Conservation (phyloP, 768 basidiomycete species). For the Mycena vulgaris region DNA sequence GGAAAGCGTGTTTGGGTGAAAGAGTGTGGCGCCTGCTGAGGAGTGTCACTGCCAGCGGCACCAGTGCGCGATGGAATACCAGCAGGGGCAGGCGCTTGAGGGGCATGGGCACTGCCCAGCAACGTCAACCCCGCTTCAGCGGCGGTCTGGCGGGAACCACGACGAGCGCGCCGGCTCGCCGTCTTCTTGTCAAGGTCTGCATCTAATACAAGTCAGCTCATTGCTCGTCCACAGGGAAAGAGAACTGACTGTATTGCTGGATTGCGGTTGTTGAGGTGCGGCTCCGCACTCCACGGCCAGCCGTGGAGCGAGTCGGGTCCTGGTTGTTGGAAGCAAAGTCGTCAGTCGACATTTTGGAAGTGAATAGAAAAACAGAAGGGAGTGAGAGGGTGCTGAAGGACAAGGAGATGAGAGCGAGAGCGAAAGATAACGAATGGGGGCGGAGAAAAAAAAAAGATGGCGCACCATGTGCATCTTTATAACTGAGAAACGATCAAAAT, state of each 20-base stretch:
- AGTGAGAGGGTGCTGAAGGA: background rate
- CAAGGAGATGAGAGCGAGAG: too few relatives aligned
- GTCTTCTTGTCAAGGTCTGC: background rate
- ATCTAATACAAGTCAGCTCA: background rate
- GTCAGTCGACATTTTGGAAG: slow-evolving; percentile 9
- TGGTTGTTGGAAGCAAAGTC: slow-evolving; percentile 15
- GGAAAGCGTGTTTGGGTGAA: background rate
- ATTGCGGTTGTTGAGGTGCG: background rate
- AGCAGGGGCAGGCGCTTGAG: background rate
- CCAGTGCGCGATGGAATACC: background rate
- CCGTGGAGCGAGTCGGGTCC: background rate
- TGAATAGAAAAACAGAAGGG: background rate
- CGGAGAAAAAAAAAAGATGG: slow-evolving; percentile 32
- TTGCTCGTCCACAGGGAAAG: background rate
- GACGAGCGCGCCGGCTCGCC: background rate
- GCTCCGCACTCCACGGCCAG: background rate
- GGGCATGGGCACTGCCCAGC: background rate
- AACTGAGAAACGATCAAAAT: background rate
- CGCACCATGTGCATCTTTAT: background rate
- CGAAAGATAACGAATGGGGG: slow-evolving; percentile 12
- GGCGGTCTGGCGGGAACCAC: background rate
- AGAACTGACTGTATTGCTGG: background rate
- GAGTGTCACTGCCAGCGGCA: background rate
- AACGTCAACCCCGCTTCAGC: background rate
- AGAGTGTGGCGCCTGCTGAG: background rate